Conservation (phyloP, 2,329 filamentous ascomycete species). For the Xylariaceae sp. region DNA sequence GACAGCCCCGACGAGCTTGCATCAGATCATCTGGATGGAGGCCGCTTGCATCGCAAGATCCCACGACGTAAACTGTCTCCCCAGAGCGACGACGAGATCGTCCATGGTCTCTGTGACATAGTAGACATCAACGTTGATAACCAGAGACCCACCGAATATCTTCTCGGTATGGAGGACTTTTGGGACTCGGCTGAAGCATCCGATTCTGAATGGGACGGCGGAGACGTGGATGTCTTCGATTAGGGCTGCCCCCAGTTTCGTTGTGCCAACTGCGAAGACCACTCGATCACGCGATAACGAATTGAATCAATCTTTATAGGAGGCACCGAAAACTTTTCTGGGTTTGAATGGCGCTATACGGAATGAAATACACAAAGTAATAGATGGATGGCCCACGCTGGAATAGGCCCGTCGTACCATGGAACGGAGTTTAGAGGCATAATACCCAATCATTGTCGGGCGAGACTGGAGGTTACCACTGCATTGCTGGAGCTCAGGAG, state of each 20-base stretch:
- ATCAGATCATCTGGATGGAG: conserved; percentile 7
- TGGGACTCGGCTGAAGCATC: conserved; percentile 51
- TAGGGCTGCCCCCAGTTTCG: conserved; percentile 52
- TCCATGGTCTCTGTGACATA: conserved; percentile 67
- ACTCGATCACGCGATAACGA: too few species aligned
- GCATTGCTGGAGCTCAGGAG: too few species aligned
- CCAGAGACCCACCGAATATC: conserved; percentile 63
- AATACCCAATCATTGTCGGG: too few species aligned
- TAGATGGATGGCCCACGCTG: too few species aligned
- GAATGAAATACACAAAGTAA: too few species aligned
- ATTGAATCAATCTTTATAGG: too few species aligned
- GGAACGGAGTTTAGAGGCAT: conserved; percentile 6
- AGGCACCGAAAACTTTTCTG: too few species aligned
- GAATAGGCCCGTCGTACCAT: too few species aligned
- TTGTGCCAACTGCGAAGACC: too few species aligned
- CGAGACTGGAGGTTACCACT: too few species aligned
- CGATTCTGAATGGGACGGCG: conserved; percentile 55
- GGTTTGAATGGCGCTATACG: too few species aligned
- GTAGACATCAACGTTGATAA: conserved; percentile 74
- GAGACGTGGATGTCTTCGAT: conserved; percentile 19
- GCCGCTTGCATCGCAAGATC: conserved; percentile 9
- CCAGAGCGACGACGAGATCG: conserved; percentile 25
- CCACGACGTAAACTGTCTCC: conserved; percentile 9
- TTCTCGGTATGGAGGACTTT: conserved; percentile 70
- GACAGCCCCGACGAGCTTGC: conserved; percentile 30